A percentile compares a stretch with the other conserved stretches of the same genome.
These are phyloP conservation scores for Tylopilus balloui DNA, from an alignment of 768 basidiomycete genomes.

Conservation along the genomic window DNA sequence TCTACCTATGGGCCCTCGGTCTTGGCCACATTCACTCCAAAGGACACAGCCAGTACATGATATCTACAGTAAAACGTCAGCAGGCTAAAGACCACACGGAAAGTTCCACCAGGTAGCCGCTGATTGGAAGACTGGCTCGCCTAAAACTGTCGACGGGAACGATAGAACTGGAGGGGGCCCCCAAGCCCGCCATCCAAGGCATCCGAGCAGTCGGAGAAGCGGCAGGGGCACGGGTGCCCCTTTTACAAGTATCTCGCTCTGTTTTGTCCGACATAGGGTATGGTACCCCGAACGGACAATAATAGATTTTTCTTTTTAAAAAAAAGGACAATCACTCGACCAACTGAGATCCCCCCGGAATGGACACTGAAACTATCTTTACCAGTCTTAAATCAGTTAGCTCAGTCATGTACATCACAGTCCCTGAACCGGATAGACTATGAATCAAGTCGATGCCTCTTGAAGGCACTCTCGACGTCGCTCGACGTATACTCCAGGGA, in stretches of 20 bases:
- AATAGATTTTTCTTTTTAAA: too few relatives aligned
- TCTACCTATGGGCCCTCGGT: constrained; percentile 39
- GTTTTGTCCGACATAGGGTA: too few relatives aligned
- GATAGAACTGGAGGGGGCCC: too few relatives aligned
- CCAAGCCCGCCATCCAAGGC: too few relatives aligned
- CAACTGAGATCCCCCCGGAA: constrained; percentile 12
- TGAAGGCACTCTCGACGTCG: constrained; percentile 80
- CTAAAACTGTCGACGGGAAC: too few relatives aligned
- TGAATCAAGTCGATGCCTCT: constrained; percentile 46
- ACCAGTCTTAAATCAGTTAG: neutral
- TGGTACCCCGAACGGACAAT: too few relatives aligned
- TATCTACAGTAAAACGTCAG: too few relatives aligned
- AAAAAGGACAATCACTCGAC: too few relatives aligned
- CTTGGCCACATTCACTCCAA: constrained; percentile 29
- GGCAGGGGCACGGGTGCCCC: too few relatives aligned
- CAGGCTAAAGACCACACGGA: neutral
- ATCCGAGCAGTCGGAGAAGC: too few relatives aligned
- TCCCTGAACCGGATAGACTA: constrained; percentile 12
- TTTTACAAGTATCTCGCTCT: too few relatives aligned
- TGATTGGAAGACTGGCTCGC: too few relatives aligned
- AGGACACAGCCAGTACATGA: constrained; percentile 7
- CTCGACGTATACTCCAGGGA: constrained; percentile 65
- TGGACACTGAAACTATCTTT: neutral
- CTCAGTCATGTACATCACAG: constrained; percentile 7
- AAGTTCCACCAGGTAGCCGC: neutral